These are phyloP conservation scores for Brassica incana DNA, from an alignment of 345 rosid species.

Conservation along the genomic window DNA sequence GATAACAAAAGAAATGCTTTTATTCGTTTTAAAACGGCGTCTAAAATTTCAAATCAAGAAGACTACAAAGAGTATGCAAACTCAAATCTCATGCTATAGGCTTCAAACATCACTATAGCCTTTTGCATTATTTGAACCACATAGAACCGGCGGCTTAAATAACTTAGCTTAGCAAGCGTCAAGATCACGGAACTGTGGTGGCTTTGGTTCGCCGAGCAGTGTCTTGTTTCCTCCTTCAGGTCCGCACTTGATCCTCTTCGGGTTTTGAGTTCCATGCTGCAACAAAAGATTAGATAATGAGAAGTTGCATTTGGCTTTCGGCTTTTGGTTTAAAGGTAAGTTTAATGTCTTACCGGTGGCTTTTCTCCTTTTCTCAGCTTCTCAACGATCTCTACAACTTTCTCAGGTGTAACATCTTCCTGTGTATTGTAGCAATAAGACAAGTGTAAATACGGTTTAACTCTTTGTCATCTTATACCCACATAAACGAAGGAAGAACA, in stretches of 20 bases:
- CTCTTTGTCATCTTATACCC: neutral
- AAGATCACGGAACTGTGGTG: slow-evolving; percentile 90
- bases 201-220: slow-evolving; percentile 74
- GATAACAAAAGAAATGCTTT: neutral
- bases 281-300: slow-evolving; percentile 1
- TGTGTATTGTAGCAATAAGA: slow-evolving; percentile 50
- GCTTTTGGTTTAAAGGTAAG: too few species aligned
- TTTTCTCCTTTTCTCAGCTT: slow-evolving; percentile 86
- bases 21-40: slow-evolving; percentile 23
- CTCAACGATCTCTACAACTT: slow-evolving; percentile 90
- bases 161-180: slow-evolving; percentile 68
- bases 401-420: slow-evolving; percentile 93
- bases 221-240: slow-evolving; percentile 96
- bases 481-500: neutral
- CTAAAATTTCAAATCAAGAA: slow-evolving; percentile 28
- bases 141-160: neutral
- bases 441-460: neutral
- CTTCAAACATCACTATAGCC: slow-evolving; percentile 28
- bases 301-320: neutral
- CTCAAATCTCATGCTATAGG: slow-evolving; percentile 31
- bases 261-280: slow-evolving; percentile 94
- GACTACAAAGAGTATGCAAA: slow-evolving; percentile 27
- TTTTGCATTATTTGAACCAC: slow-evolving; percentile 49
- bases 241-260: slow-evolving; percentile 75
- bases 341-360: slow-evolving; percentile 63